Evolutionary conservation across 495 filamentous ascomycete genomes (phyloP), one percentile per base, ranked within the genome.

Genomic region (Pyronema domesticum): DNA sequence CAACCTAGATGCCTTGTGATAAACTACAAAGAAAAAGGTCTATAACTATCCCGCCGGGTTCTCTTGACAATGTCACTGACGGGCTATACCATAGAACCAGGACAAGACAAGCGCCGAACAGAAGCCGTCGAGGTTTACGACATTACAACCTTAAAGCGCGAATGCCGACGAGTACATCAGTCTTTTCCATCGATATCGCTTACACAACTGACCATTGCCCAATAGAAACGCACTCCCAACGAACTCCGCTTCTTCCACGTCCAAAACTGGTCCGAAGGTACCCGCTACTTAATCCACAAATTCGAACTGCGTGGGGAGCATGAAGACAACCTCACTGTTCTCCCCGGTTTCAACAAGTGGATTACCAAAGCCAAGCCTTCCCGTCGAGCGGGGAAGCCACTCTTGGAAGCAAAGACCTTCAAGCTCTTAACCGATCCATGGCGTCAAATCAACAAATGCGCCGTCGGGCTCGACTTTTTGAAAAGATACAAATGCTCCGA

Each of bases 381-480:
- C 48, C 60, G 67, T 5, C 65, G 71, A 7, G 73, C 71, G 9
- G 72, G 72, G n/a, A 75, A 72, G 53, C 71, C 74, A 0, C 62
- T 77, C 33, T 62, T 74, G 37, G 69, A 62, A 35, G 73, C 73
- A 7, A 74, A 71, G 53, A 68, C 74, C 13, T 78, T 72, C 65
- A 71, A 68, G 48, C 67, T 69, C 23, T 68, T 71, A 45, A 64
- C 64, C 34, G 75, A 77, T 61, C 75, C 75, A 34, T 77, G 74
- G 74, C 67, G 74, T 54, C 71, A 70, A 39, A 36, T 53, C 14
- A 53, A 9, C 45, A 54, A 71, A 46, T 70, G 70, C 15, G 69
- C 70, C 3, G 78, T 77, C 60, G 74, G 75, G 19, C 37, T 74
- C 17, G 75, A 78, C 59, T 76, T 78, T 60, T 63, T 78, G 54